phyloP scores from a whole-genome alignment of 225 moss, liverwort and hornwort genomes.

The Neckera pumila region DNA sequence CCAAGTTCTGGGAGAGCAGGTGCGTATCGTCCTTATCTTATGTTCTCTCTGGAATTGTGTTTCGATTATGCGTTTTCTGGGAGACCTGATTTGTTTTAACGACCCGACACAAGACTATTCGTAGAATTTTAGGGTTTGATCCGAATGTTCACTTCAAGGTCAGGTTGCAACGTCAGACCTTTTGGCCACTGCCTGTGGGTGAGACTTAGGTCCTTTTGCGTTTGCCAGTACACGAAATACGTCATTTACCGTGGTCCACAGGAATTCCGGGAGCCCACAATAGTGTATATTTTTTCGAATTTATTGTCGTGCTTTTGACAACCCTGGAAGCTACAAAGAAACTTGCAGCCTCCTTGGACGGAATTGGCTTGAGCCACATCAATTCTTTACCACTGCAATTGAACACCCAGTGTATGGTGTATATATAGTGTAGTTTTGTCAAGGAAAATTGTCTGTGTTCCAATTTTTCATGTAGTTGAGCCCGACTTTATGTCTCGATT shows the following conservation, averaged over 20 bases:
- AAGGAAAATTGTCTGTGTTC: background rate
- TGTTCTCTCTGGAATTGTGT: background rate
- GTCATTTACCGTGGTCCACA: background rate
- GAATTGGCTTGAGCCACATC: background rate
- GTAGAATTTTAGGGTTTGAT: background rate
- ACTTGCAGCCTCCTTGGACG: background rate
- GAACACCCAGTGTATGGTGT: background rate
- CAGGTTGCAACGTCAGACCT: background rate
- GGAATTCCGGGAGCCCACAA: background rate
- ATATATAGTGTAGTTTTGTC: background rate
- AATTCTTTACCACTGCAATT: background rate
- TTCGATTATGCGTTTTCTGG: background rate
- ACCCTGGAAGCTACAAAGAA: background rate
- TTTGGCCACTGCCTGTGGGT: background rate
- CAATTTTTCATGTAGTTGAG: background rate
- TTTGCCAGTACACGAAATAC: background rate
- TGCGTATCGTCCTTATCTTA: background rate
- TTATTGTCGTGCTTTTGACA: background rate
- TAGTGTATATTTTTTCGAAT: background rate
- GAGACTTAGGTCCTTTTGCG: background rate
- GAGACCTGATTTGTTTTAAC: background rate
- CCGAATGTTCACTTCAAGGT: background rate
- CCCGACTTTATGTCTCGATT: background rate
- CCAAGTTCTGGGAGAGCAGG: slow-evolving; percentile 96
- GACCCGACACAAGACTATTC: background rate